These are phyloP conservation scores for Ganoderma multipileum DNA, from an alignment of 1,284 basidiomycete genomes.

Conservation along the genomic window DNA sequence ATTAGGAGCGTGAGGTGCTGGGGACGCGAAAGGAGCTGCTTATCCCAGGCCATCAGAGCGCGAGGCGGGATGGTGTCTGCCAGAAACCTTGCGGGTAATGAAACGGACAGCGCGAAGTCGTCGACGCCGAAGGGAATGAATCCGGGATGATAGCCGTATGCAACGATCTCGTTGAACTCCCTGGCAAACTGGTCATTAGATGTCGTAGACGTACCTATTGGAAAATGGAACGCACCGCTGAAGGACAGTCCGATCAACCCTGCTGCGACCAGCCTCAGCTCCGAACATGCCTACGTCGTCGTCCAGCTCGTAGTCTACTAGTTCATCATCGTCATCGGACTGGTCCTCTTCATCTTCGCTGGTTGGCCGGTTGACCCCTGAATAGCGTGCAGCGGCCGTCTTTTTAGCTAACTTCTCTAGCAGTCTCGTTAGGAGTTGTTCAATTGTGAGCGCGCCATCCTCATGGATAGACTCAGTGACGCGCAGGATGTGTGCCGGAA, in stretches of 20 bases:
- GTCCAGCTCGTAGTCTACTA: constrained; percentile 40
- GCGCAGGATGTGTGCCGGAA: constrained; percentile 44
- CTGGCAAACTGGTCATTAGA: constrained; percentile 38
- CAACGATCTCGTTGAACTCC: constrained; percentile 62
- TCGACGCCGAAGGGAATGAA: constrained; percentile 52
- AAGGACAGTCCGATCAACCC: constrained; percentile 27
- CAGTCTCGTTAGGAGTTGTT: constrained; percentile 44
- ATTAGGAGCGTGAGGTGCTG: constrained; percentile 66
- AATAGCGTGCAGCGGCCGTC: constrained; percentile 7
- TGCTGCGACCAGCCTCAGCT: constrained; percentile 5
- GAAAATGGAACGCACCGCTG: constrained; percentile 33
- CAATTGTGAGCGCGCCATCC: constrained; percentile 49
- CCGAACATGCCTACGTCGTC: constrained; percentile 32
- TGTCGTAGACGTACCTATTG: background rate
- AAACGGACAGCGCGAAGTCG: constrained; percentile 59
- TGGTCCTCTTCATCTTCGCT: constrained; percentile 45
- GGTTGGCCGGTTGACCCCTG: constrained; percentile 27
- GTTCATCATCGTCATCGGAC: constrained; percentile 43
- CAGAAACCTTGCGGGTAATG: constrained; percentile 57
- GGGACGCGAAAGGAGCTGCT: constrained; percentile 55
- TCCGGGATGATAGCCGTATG: constrained; percentile 59
- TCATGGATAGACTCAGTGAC: constrained; percentile 53
- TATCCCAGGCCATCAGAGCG: constrained; percentile 69
- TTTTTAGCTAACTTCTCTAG: constrained; percentile 31
- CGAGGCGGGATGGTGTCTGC: constrained; percentile 55